A percentile compares a stretch with the other conserved stretches of the same genome.
Conservation (phyloP, 2,329 filamentous ascomycete genomes). For the Grosmannia penicillata region DNA sequence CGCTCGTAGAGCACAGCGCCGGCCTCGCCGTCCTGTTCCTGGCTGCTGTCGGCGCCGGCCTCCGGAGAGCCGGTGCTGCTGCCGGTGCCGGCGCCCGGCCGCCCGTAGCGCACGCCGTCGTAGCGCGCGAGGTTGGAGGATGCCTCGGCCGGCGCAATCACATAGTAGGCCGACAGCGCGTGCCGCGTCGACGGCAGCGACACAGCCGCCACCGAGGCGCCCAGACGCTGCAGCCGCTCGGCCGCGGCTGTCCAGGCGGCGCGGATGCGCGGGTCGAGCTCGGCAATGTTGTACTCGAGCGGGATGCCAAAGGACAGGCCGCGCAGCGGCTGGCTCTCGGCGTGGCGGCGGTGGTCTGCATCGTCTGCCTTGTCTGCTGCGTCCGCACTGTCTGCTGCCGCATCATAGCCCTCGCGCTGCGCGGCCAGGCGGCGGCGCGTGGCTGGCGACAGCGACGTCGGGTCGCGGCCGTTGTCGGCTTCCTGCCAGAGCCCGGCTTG, state of each 20-base stretch:
- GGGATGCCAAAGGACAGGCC: slow-evolving; percentile 41
- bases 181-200: slow-evolving; percentile 72
- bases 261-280: slow-evolving; percentile 57
- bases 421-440: slow-evolving; percentile 34
- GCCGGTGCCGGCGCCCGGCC: neutral
- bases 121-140: slow-evolving; percentile 95
- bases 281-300: slow-evolving; percentile 74
- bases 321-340: slow-evolving; percentile 4
- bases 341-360: neutral
- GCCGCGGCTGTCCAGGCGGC: slow-evolving; percentile 54
- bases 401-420: slow-evolving; percentile 5
- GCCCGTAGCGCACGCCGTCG: slow-evolving; percentile 88
- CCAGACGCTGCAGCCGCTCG: slow-evolving; percentile 41
- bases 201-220: slow-evolving; percentile 59
- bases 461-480: slow-evolving; percentile 53
- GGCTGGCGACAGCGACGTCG: slow-evolving; percentile 48
- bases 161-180: slow-evolving; percentile 85
- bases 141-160: slow-evolving; percentile 88
- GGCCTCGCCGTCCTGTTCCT: slow-evolving; percentile 9
- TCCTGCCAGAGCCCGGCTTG: slow-evolving; percentile 32
- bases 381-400: neutral
- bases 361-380: neutral
- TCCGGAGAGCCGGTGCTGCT: no score
- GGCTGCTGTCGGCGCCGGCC: slow-evolving; percentile 17
- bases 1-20: slow-evolving; percentile 64